Conservation (phyloP, 345 rosid species). For the Raphanus raphanistrum region DNA sequence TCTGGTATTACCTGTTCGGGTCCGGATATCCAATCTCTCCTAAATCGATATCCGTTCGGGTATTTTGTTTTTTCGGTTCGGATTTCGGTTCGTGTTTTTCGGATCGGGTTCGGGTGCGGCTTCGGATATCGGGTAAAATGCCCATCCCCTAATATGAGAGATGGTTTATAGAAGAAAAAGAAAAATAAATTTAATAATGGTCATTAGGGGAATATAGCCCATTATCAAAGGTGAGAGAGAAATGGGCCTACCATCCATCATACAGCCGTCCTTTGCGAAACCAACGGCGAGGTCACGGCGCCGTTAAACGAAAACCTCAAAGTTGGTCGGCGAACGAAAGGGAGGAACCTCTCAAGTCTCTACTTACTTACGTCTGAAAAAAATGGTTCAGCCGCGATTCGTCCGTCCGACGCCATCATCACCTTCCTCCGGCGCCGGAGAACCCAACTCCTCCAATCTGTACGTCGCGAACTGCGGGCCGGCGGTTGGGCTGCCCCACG, state of each 20-base stretch:
- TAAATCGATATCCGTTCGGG: too few species aligned
- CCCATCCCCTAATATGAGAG: too few species aligned
- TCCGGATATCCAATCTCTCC: too few species aligned
- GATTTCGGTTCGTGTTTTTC: too few species aligned
- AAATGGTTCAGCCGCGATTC: constrained; percentile 62
- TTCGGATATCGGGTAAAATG: too few species aligned
- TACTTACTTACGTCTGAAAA: not conserved
- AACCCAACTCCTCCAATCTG: constrained; percentile 49
- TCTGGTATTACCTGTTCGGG: too few species aligned
- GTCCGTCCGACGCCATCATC: constrained; percentile 47
- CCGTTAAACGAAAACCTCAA: constrained; percentile 6
- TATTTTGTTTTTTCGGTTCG: too few species aligned
- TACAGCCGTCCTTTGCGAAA: not conserved
- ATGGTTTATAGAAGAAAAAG: too few species aligned
- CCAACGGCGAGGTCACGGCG: constrained; percentile 6
- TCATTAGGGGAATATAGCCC: not conserved
- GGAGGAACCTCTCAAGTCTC: not conserved
- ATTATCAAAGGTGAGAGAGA: not conserved
- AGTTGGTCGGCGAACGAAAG: constrained; percentile 12
- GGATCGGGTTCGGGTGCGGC: too few species aligned
- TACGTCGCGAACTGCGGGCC: constrained; percentile 96
- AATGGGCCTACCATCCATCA: not conserved
- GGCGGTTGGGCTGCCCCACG: constrained; percentile 67
- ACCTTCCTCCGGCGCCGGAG: constrained; percentile 3
- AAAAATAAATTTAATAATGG: not conserved